Conservation (phyloP, 2,329 filamentous ascomycete species). For the Trichophyton rubrum region DNA sequence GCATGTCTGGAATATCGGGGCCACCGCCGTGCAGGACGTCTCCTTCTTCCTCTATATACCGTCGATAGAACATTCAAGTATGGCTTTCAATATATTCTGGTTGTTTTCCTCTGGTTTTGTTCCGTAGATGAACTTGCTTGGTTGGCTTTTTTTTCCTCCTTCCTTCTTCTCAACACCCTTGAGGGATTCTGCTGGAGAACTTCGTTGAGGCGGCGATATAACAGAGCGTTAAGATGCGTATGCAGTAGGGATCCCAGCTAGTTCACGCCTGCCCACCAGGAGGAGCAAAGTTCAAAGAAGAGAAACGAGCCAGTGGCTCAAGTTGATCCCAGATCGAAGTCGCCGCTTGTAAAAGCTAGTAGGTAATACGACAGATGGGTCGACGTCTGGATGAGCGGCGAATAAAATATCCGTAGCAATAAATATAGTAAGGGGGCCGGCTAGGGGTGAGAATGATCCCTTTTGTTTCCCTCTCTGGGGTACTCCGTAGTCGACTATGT, state of each 20-base stretch:
- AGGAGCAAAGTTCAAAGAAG: not conserved
- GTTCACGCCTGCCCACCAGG: not conserved
- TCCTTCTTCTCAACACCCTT: not conserved
- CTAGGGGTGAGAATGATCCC: not conserved
- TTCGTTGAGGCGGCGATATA: not conserved
- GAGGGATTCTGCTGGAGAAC: not conserved
- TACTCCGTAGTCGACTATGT: not conserved
- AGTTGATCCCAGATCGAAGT: not conserved
- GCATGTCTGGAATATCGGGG: not conserved
- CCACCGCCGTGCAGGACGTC: not conserved
- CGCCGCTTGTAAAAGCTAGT: not conserved
- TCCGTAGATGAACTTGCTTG: not conserved
- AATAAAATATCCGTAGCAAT: not conserved
- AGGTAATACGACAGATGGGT: not conserved
- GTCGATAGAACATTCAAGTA: not conserved
- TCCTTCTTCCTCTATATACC: slow-evolving; percentile 1
- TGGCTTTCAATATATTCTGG: not conserved
- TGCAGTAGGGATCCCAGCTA: not conserved
- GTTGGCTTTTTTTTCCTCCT: not conserved
- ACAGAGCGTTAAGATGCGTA: not conserved
- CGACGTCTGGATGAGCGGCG: not conserved
- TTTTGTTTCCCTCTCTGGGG: not conserved
- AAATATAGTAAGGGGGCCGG: not conserved
- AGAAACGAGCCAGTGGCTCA: not conserved
- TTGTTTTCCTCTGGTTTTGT: not conserved